These are phyloP conservation scores for Fraxinus albicans DNA, from an alignment of 305 asterid species.

Conservation along the genomic window DNA sequence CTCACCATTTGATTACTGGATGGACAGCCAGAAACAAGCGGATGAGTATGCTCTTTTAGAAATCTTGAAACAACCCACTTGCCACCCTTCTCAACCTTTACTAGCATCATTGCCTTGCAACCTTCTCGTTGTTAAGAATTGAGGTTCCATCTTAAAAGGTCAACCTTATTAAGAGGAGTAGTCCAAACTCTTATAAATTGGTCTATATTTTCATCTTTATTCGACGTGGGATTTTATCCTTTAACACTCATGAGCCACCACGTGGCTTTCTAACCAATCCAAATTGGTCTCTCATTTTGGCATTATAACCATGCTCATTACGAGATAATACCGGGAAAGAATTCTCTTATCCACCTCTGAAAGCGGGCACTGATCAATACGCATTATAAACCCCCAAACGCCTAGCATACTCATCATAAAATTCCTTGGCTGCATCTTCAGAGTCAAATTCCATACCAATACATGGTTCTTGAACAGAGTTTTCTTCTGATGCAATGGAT, in stretches of 20 bases:
- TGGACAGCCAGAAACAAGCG: slow-evolving; percentile 21
- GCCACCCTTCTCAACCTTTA: slow-evolving; percentile 28
- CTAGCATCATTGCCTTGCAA: slow-evolving; percentile 40
- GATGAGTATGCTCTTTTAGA: slow-evolving; percentile 35
- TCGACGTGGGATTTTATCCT: too few relatives aligned
- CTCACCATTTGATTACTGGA: slow-evolving; percentile 26
- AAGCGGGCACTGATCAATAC: slow-evolving; percentile 32
- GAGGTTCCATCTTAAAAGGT: too few relatives aligned
- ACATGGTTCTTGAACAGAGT: slow-evolving; percentile 18
- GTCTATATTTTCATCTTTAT: too few relatives aligned
- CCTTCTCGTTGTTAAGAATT: slow-evolving; percentile 20
- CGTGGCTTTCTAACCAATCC: slow-evolving; percentile 22
- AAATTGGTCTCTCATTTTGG: slow-evolving; percentile 27
- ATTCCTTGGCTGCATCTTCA: slow-evolving; percentile 30
- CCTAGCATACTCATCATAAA: slow-evolving; percentile 35
- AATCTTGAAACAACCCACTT: slow-evolving; percentile 37
- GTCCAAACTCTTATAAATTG: too few relatives aligned
- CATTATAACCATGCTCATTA: slow-evolving; percentile 34
- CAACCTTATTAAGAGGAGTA: too few relatives aligned
- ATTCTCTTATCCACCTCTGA: slow-evolving; percentile 40
- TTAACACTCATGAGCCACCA: slow-evolving; percentile 17
- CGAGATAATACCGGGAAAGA: slow-evolving; percentile 33
- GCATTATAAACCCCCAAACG: slow-evolving; percentile 30
- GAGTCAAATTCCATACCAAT: slow-evolving; percentile 34
- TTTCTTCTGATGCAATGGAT: slow-evolving; percentile 21